Conservation (phyloP, 2,329 filamentous ascomycete genomes). For the Fusarium coicis region DNA sequence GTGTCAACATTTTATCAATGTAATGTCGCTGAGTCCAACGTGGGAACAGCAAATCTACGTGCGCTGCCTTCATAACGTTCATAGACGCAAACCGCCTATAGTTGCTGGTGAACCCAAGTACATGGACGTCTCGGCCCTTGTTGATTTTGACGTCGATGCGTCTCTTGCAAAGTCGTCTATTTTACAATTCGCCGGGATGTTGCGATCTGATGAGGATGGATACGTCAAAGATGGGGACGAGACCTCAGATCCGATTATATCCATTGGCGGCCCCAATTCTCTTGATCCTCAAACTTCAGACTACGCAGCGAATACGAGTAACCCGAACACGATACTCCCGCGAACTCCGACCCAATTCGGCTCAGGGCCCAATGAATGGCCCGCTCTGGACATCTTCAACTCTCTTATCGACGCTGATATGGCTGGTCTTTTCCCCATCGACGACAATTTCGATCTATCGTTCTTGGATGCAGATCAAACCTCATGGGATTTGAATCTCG, state of each 20-base stretch:
- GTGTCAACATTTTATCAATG: rapidly evolving
- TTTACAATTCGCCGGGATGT: neutral
- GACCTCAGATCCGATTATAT: neutral
- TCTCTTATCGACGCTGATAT: constrained; percentile 17
- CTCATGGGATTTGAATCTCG: neutral
- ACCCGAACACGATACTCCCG: neutral
- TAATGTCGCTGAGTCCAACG: rapidly evolving
- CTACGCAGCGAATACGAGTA: rapidly evolving
- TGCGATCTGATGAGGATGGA: neutral
- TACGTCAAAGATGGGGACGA: neutral
- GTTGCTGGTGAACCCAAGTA: neutral
- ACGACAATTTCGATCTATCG: neutral
- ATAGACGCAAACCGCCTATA: neutral
- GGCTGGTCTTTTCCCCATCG: neutral
- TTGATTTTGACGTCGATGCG: neutral
- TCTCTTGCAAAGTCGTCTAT: neutral
- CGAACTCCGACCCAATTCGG: rapidly evolving
- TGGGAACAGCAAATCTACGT: neutral
- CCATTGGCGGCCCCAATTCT: too few species aligned
- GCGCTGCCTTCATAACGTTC: neutral
- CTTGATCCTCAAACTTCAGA: neutral
- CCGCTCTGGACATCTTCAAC: constrained; percentile 6
- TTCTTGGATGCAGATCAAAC: neutral
- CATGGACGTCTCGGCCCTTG: neutral
- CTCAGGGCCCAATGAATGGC: neutral